Percentiles rank a stretch among this genome's conserved stretches.
These are phyloP conservation scores for Fusarium cicatricum DNA, from an alignment of 2,329 filamentous ascomycete species.

Conservation along the genomic window DNA sequence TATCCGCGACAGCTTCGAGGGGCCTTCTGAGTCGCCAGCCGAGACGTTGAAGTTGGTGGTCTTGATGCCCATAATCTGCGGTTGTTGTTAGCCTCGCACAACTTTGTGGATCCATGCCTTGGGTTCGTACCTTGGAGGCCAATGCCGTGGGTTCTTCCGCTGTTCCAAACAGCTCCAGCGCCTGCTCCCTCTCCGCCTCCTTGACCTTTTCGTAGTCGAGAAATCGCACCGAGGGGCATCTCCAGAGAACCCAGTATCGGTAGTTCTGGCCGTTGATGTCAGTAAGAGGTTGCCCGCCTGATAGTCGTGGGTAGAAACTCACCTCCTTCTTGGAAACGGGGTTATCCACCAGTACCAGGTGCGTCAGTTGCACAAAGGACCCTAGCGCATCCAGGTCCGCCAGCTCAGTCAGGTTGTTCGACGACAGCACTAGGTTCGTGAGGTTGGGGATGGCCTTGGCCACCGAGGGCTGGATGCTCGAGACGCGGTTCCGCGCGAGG, in stretches of 20 bases:
- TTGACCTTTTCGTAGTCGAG: conserved; percentile 94
- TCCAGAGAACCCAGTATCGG: conserved; percentile 90
- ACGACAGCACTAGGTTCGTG: conserved; percentile 80
- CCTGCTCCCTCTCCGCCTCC: conserved; percentile 79
- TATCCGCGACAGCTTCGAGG: conserved; percentile 76
- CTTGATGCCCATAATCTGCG: conserved; percentile 82
- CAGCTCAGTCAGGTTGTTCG: conserved; percentile 84
- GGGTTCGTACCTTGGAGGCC: conserved; percentile 68
- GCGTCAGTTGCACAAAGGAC: conserved; percentile 74
- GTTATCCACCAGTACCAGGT: conserved; percentile 85
- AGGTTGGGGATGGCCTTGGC: conserved; percentile 82
- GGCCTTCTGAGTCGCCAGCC: conserved; percentile 53
- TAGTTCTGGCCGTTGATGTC: conserved; percentile 71
- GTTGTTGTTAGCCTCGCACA: conserved; percentile 12
- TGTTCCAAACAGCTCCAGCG: conserved; percentile 84
- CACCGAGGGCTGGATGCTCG: conserved; percentile 79
- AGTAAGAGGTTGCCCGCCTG: conserved; percentile 4
- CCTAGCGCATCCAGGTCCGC: conserved; percentile 86
- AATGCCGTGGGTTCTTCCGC: conserved; percentile 79
- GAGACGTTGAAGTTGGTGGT: conserved; percentile 74
- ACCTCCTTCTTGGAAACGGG: conserved; percentile 94
- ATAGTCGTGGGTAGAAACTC: conserved; percentile 45
- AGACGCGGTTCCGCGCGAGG: conserved; percentile 87
- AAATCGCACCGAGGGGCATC: conserved; percentile 84
- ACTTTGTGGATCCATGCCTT: too few species aligned